Base-by-base conservation (phyloP, 768 basidiomycete species). In the Clathrus columnatus region DNA sequence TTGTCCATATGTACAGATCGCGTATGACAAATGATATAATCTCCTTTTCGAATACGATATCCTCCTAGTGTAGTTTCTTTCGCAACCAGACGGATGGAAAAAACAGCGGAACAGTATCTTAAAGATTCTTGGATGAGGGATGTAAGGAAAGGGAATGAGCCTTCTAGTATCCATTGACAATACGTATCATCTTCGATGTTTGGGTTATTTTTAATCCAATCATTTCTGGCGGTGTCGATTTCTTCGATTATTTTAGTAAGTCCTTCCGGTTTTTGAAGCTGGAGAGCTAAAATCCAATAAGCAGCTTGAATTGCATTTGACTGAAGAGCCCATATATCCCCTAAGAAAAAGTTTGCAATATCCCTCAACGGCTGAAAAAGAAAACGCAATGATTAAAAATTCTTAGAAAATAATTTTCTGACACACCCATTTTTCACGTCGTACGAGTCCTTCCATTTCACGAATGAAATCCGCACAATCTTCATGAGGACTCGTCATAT, bases 61-160 rank as follows among this genome's bases (percentile, higher is more conserved):
- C 65, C 63, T 3, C 36, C 61, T 7, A 61, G 54, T 17, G 29
- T 51, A 7, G 61, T 61, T 16, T 60, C 60, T 14, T 45, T 50
- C n/a, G 43, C 30, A 17, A 63, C 64, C 4, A 51, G 55, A 8
- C 65, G 58, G 2, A 64, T 63, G 2, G 63, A 62, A 41, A 59
- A 60, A 2, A 54, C 29, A 18, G 61, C 61, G 26, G 60, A 56
- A 7, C 60, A 20, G 21, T 46, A 50, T 2, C 65, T 63, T 16
- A 67, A 54, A 17, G 61, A 54, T 49, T 67, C 66, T 46, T 62
- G 59, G 30, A 67, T 64, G 2, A 61, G 58, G 21, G 64, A 64
- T 8, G 48, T 54, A 6, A 64, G 29, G 4, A 65, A 57, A 8
- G 62, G 63, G 14, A 65, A 59, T 16, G 29, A 16, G 11, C 27